These are phyloP conservation scores for Russula vinacea DNA, from an alignment of 768 basidiomycete species.

Conservation along the genomic window DNA sequence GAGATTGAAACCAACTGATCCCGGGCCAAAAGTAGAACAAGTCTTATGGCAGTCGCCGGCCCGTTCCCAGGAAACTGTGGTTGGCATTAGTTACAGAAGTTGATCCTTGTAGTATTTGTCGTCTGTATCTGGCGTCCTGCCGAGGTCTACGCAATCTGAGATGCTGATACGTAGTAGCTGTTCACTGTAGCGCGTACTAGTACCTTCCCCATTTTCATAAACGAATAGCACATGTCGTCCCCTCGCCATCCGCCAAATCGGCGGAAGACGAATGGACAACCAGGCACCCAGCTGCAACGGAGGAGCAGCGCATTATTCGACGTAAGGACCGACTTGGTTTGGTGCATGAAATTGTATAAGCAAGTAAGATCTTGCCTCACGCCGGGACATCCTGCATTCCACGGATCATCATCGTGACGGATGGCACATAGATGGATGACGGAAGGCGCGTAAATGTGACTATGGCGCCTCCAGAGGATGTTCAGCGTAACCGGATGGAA, in stretches of 20 bases:
- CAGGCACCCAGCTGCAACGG: constrained; percentile 77
- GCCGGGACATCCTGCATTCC: constrained; percentile 52
- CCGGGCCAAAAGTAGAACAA: no score
- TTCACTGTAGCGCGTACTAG: background rate
- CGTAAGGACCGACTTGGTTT: constrained; percentile 70
- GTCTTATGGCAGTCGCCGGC: no score
- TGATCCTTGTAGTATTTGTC: no score
- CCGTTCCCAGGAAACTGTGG: no score
- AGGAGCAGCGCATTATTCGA: constrained; percentile 75
- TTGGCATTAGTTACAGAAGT: no score
- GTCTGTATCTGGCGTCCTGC: no score
- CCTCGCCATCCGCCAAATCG: constrained; percentile 30
- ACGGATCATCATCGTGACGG: no score
- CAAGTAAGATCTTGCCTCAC: constrained; percentile 48
- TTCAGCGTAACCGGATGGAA: background rate
- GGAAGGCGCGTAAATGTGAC: constrained; percentile 57
- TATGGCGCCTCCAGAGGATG: constrained; percentile 43
- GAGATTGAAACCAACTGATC: no score
- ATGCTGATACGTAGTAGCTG: background rate
- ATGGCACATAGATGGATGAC: constrained; percentile 56
- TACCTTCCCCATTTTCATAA: constrained; percentile 14
- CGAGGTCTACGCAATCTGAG: no score
- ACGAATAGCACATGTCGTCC: constrained; percentile 19
- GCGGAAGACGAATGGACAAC: constrained; percentile 35
- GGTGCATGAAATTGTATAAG: constrained; percentile 61